phyloP scores from a whole-genome alignment of 371 early-diverging fungal genomes.

The Sporodiniella umbellata region DNA sequence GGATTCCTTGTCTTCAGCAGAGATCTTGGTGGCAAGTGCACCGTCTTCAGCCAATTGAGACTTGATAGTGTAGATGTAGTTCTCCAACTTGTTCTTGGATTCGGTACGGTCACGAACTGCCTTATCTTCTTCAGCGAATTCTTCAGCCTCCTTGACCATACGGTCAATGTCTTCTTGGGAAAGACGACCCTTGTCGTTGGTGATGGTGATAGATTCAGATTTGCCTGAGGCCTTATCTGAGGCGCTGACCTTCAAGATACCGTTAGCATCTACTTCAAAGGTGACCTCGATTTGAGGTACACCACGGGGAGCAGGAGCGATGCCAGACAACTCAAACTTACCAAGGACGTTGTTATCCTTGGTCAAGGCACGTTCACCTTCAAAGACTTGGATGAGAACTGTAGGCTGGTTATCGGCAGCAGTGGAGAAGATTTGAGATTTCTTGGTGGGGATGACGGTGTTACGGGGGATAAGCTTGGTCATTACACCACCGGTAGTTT shows the following conservation, averaged over 20 bases:
- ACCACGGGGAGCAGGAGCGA: constrained; percentile 88
- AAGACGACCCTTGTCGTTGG: constrained; percentile 95
- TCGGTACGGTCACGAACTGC: constrained; percentile 82
- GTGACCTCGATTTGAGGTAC: constrained; percentile 90
- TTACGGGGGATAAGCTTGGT: constrained; percentile 94
- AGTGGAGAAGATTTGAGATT: constrained; percentile 98
- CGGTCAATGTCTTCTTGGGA: constrained; percentile 94
- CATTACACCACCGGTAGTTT: constrained; percentile 96
- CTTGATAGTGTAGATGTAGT: constrained; percentile 83
- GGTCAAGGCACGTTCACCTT: constrained; percentile 97
- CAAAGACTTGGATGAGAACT: constrained; percentile 96
- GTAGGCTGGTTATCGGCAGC: constrained; percentile 98
- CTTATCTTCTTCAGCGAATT: constrained; percentile 86
- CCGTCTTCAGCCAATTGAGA: constrained; percentile 72
- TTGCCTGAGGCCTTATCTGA: constrained; percentile 95
- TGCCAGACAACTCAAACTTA: constrained; percentile 88
- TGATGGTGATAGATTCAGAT: constrained; percentile 92
- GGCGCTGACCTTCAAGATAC: constrained; percentile 97
- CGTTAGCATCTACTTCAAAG: constrained; percentile 98
- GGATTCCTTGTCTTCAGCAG: constrained; percentile 81
- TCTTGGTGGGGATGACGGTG: constrained; percentile 98
- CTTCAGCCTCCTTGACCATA: constrained; percentile 93
- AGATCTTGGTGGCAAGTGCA: constrained; percentile 66
- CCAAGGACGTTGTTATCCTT: constrained; percentile 98
- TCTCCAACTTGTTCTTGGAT: constrained; percentile 80